Percentiles rank a stretch among this genome's conserved stretches.
These are phyloP conservation scores for Gossypium bickii DNA, from an alignment of 345 rosid genomes.

Conservation along the genomic window DNA sequence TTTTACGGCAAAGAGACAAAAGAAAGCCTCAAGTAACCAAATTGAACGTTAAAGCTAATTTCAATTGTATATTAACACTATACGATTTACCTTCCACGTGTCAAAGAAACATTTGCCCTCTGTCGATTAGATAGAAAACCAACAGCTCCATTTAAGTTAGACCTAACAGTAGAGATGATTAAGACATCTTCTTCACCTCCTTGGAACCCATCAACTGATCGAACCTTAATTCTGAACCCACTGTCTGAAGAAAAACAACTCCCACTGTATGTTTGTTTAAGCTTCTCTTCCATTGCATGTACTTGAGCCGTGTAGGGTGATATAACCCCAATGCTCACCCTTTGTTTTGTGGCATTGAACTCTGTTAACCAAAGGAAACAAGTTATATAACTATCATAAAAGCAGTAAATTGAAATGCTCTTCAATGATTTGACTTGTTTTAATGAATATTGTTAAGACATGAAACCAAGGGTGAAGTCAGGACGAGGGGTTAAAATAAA, in stretches of 20 bases:
- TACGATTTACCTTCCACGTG: constrained; percentile 36
- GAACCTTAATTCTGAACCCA: constrained; percentile 30
- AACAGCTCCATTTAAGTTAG: constrained; percentile 29
- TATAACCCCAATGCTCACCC: constrained; percentile 39
- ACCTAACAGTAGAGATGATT: constrained; percentile 48
- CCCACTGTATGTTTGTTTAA: constrained; percentile 19
- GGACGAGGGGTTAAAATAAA: too few species aligned
- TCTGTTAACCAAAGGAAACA: constrained; percentile 1
- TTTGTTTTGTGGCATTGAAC: constrained; percentile 11
- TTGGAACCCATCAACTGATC: constrained; percentile 51
- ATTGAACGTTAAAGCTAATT: too few species aligned
- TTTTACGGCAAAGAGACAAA: too few species aligned
- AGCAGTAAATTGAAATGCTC: neutral
- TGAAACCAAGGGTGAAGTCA: too few species aligned
- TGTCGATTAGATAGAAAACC: constrained; percentile 40
- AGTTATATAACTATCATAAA: neutral
- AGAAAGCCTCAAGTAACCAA: too few species aligned
- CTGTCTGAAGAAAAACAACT: neutral
- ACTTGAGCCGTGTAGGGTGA: constrained; percentile 55
- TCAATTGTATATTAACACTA: too few species aligned
- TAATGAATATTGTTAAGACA: too few species aligned
- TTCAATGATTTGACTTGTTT: neutral
- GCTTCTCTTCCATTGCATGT: constrained; percentile 38
- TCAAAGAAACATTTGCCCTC: constrained; percentile 39
- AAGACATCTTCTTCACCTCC: constrained; percentile 50